phyloP scores from a whole-genome alignment of 2,329 filamentous ascomycete species.

The Sporothrix luriei region DNA sequence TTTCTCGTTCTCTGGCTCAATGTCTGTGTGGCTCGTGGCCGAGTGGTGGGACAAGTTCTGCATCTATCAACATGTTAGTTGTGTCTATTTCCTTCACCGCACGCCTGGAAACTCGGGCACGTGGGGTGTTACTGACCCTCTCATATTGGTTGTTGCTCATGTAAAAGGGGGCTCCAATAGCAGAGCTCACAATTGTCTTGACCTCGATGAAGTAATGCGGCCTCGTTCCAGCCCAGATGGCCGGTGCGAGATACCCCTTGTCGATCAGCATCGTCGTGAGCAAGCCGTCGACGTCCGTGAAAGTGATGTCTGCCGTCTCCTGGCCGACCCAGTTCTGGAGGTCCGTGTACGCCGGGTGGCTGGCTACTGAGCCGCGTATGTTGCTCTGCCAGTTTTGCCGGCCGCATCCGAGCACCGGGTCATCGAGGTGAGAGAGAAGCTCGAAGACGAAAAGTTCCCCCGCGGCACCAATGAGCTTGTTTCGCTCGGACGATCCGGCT shows the following conservation, averaged over 20 bases:
- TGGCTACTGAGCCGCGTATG: slow-evolving; percentile 47
- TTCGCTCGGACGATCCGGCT: background rate
- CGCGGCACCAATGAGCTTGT: slow-evolving; percentile 14
- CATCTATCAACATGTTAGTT: slow-evolving; percentile 8
- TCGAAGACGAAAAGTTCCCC: slow-evolving; percentile 23
- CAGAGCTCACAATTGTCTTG: slow-evolving; percentile 49
- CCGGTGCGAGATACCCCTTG: slow-evolving; percentile 41
- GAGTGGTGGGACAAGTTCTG: slow-evolving; percentile 1
- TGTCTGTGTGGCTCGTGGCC: too few relatives aligned
- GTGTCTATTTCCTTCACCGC: background rate
- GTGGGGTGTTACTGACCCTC: slow-evolving; percentile 41
- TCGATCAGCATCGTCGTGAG: slow-evolving; percentile 45
- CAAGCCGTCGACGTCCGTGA: slow-evolving; percentile 44
- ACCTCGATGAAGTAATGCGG: slow-evolving; percentile 55
- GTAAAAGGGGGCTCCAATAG: slow-evolving; percentile 48
- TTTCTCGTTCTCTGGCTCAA: too few relatives aligned
- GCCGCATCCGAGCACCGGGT: slow-evolving; percentile 40
- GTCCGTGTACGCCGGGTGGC: slow-evolving; percentile 47
- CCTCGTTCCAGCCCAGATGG: slow-evolving; percentile 38
- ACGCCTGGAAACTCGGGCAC: background rate
- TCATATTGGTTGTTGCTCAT: slow-evolving; percentile 52
- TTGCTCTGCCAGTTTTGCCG: slow-evolving; percentile 53
- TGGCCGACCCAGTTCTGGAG: slow-evolving; percentile 45
- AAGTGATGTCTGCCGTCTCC: slow-evolving; percentile 54
- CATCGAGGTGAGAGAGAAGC: background rate